A percentile compares a stretch with the other conserved stretches of the same genome.
phyloP scores from a whole-genome alignment of 371 early-diverging fungal genomes.

The Dichotomocladium elegans region DNA sequence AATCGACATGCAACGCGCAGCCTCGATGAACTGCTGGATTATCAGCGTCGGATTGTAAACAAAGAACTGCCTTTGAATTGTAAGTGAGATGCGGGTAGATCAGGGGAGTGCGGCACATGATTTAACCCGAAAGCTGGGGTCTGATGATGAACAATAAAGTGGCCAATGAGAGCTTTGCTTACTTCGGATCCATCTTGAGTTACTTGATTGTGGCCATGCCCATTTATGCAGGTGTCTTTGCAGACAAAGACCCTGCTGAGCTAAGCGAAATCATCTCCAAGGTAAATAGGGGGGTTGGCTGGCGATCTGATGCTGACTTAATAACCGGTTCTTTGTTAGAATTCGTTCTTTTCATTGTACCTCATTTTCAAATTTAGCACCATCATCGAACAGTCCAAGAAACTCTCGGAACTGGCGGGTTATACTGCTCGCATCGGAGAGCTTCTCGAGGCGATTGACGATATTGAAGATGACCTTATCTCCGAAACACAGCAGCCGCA shows the following conservation, averaged over 20 bases:
- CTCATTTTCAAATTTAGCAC: constrained; percentile 69
- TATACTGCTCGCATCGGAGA: constrained; percentile 85
- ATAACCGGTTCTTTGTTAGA: constrained; percentile 22
- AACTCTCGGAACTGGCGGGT: constrained; percentile 77
- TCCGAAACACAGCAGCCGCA: constrained; percentile 21
- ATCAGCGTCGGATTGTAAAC: constrained; percentile 58
- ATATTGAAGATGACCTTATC: constrained; percentile 39
- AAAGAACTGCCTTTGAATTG: constrained; percentile 62
- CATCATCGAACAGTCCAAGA: constrained; percentile 66
- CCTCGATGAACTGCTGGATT: constrained; percentile 47
- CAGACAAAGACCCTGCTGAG: constrained; percentile 60
- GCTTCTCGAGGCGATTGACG: constrained; percentile 68
- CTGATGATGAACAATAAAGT: constrained; percentile 20
- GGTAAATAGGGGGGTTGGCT: constrained; percentile 25
- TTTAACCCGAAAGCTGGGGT: background rate
- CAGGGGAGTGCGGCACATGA: too few species aligned
- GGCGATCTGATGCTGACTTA: too few species aligned
- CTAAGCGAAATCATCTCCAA: constrained; percentile 73
- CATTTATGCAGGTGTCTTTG: constrained; percentile 75
- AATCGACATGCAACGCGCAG: constrained; percentile 46
- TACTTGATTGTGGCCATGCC: constrained; percentile 84
- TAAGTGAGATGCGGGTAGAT: constrained; percentile 34
- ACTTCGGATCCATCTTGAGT: constrained; percentile 78
- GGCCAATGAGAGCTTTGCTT: constrained; percentile 67
- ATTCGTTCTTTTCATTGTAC: constrained; percentile 77